phyloP scores from a whole-genome alignment of 768 basidiomycete species.

The Chalciporus pseudorubinellus region DNA sequence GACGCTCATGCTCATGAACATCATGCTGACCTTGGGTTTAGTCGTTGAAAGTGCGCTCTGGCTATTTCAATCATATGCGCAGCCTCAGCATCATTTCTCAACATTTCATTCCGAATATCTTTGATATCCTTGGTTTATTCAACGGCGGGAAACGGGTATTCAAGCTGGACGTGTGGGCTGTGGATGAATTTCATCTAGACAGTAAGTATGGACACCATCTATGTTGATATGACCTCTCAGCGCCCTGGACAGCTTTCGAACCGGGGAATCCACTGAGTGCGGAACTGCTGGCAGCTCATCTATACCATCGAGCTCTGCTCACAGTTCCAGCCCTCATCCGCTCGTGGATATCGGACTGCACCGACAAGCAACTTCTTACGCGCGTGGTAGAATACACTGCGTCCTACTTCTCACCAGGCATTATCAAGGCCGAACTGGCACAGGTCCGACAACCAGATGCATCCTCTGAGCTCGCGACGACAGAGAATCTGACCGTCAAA shows the following conservation, averaged over 20 bases:
- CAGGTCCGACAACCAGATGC: conserved; percentile 59
- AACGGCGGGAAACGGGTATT: conserved; percentile 62
- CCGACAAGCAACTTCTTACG: conserved; percentile 83
- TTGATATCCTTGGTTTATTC: conserved; percentile 66
- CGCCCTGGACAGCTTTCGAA: conserved; percentile 50
- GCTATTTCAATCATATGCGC: conserved; percentile 85
- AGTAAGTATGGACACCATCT: conserved; percentile 42
- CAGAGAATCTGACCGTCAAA: conserved; percentile 80
- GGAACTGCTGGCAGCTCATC: conserved; percentile 74
- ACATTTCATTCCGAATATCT: conserved; percentile 69
- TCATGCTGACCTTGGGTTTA: conserved; percentile 33
- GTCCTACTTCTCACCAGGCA: conserved; percentile 81
- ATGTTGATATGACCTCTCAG: background rate
- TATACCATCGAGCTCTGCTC: conserved; percentile 85
- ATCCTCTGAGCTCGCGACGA: conserved; percentile 50
- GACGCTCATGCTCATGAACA: background rate
- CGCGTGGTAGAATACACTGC: conserved; percentile 78
- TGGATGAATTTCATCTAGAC: conserved; percentile 80
- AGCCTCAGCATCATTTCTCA: conserved; percentile 59
- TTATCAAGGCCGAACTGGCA: conserved; percentile 80
- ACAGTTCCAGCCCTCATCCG: conserved; percentile 84
- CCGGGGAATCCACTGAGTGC: conserved; percentile 49
- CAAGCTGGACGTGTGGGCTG: conserved; percentile 81
- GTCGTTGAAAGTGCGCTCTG: conserved; percentile 85
- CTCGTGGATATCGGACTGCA: conserved; percentile 81